These are phyloP conservation scores for Danielia oregonensis DNA, from an alignment of 805 yeast species.

Conservation along the genomic window DNA sequence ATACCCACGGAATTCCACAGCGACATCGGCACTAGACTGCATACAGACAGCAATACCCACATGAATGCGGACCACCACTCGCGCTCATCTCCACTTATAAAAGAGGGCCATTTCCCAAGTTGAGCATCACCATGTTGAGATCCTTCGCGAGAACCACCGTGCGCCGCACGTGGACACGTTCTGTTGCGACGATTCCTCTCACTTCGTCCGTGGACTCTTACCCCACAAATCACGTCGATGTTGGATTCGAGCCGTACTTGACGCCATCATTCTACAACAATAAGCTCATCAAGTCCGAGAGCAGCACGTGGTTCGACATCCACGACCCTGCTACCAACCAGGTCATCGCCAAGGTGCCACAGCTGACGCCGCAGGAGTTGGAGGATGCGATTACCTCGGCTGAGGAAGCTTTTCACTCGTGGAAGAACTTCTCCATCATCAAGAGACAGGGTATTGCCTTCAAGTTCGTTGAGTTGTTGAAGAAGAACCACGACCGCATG, in stretches of 20 bases:
- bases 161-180: conserved; percentile 2
- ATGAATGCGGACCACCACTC: conserved; percentile 14
- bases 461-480: conserved; percentile 61
- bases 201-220: conserved; percentile 31
- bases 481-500: conserved; percentile 62
- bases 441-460: conserved; percentile 71
- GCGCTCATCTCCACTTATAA: conserved; percentile 9
- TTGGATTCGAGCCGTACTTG: conserved; percentile 40
- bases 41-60: conserved; percentile 4
- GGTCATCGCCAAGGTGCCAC: conserved; percentile 68
- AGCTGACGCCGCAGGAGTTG: conserved; percentile 63
- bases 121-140: conserved; percentile 9
- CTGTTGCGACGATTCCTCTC: conserved; percentile 12
- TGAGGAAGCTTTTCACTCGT: conserved; percentile 53
- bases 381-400: conserved; percentile 65
- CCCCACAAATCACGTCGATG: conserved; percentile 39
- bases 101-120: not conserved
- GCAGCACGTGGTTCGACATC: conserved; percentile 58
- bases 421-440: conserved; percentile 55
- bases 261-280: conserved; percentile 53
- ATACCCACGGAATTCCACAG: conserved; percentile 6
- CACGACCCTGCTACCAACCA: conserved; percentile 73
- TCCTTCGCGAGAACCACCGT: conserved; percentile 6
- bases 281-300: conserved; percentile 45
- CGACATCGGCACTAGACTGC: too few relatives aligned